A percentile compares a stretch with the other conserved stretches of the same genome.
phyloP scores from a whole-genome alignment of 108 stramenopile species.

The Epipyxis sp. region DNA sequence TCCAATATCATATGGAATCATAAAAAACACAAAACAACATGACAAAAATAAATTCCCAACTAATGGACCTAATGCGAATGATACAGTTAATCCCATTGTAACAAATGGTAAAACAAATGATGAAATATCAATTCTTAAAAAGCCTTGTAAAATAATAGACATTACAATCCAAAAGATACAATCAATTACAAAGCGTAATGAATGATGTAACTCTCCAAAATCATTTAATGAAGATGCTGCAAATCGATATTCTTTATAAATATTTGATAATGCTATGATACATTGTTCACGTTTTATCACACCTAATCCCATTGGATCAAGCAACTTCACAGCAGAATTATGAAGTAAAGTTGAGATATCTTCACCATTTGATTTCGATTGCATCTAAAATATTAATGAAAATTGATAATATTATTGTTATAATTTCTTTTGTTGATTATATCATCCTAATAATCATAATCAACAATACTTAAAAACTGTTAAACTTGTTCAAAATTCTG shows the following conservation, averaged over 20 bases:
- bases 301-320: not conserved
- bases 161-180: not conserved
- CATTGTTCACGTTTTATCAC: not conserved
- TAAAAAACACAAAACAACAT: not conserved
- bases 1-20: not conserved
- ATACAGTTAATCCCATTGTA: not conserved
- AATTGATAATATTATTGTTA: not conserved
- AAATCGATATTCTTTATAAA: not conserved
- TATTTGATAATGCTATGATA: not conserved
- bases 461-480: too few relatives aligned
- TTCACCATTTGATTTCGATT: not conserved
- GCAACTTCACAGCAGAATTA: not conserved
- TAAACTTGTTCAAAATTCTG: too few relatives aligned
- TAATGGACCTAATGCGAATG: not conserved
- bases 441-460: too few relatives aligned
- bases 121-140: not conserved
- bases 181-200: not conserved
- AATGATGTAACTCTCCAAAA: not conserved
- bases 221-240: not conserved
- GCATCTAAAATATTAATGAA: not conserved
- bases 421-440: not conserved
- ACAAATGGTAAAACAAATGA: not conserved
- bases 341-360: not conserved
- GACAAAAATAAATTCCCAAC: not conserved
- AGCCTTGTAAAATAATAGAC: not conserved